Conservation (phyloP, 1,284 basidiomycete genomes). For the Ganoderma multipileum region DNA sequence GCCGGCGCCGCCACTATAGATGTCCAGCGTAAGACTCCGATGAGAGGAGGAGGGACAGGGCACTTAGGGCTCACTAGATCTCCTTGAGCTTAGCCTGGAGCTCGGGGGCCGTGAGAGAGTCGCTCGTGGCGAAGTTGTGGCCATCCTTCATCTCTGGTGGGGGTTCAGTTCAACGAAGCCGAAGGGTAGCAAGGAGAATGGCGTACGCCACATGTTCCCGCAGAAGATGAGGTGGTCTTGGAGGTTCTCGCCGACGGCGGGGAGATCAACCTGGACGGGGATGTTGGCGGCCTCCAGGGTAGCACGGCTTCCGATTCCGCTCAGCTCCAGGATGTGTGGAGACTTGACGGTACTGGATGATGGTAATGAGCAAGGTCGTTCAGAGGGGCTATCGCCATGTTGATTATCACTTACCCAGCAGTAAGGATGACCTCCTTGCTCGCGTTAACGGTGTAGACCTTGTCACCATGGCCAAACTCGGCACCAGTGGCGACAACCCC, state of each 20-base stretch:
- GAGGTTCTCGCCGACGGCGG: conserved; percentile 50
- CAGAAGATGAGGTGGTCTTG: conserved; percentile 44
- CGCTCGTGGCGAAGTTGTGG: conserved; percentile 34
- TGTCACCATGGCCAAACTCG: conserved; percentile 36
- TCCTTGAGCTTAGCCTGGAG: conserved; percentile 29
- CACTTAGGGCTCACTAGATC: conserved; percentile 33
- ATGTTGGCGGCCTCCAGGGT: conserved; percentile 45
- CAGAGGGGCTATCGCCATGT: not conserved
- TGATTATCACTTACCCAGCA: conserved; percentile 30
- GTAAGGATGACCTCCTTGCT: conserved; percentile 45
- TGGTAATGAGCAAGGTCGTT: not conserved
- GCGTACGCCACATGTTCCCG: conserved; percentile 19
- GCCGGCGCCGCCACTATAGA: conserved; percentile 10
- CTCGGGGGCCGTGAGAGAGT: conserved; percentile 33
- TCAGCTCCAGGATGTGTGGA: conserved; percentile 50
- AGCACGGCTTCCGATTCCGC: conserved; percentile 45
- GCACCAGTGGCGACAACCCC: conserved; percentile 38
- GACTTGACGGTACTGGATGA: conserved; percentile 42
- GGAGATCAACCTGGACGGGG: conserved; percentile 42
- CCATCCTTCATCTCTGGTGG: conserved; percentile 34
- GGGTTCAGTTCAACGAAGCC: not conserved
- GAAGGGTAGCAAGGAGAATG: not conserved
- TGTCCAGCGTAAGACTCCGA: not conserved
- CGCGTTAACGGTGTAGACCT: conserved; percentile 39
- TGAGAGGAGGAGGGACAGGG: not conserved